phyloP scores from a whole-genome alignment of 208 protist genomes.

The Crithidia bombi region DNA sequence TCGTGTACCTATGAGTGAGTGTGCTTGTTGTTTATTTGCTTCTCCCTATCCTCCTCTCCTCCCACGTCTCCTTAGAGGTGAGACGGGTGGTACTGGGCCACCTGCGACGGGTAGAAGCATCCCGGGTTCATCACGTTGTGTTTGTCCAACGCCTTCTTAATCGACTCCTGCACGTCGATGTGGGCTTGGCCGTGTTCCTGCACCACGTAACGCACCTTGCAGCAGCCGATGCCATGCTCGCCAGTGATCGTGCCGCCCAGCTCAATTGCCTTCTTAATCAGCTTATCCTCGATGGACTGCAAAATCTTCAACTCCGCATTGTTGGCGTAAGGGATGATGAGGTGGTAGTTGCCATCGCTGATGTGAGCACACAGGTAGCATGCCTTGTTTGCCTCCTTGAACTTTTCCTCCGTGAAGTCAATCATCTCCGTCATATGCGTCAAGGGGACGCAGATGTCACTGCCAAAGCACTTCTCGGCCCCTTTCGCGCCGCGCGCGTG shows the following conservation, averaged over 20 bases:
- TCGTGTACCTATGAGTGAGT: too few relatives aligned
- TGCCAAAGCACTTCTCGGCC: constrained; percentile 44
- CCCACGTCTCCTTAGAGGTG: too few relatives aligned
- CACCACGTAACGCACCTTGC: constrained; percentile 63
- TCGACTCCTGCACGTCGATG: constrained; percentile 79
- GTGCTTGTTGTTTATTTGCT: too few relatives aligned
- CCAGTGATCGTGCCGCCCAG: constrained; percentile 81
- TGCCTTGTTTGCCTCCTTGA: constrained; percentile 33
- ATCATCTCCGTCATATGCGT: constrained; percentile 74
- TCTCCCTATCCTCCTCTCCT: neutral
- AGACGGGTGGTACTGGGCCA: constrained; percentile 42
- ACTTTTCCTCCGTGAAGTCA: constrained; percentile 70
- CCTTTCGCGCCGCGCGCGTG: constrained; percentile 30
- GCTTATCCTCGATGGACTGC: constrained; percentile 57
- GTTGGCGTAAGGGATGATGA: constrained; percentile 63
- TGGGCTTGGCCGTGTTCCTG: constrained; percentile 70
- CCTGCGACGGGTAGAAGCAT: constrained; percentile 71
- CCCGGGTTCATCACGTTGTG: constrained; percentile 90
- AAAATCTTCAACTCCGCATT: constrained; percentile 51
- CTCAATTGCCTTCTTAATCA: constrained; percentile 73
- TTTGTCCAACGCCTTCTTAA: constrained; percentile 89
- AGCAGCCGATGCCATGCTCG: constrained; percentile 87
- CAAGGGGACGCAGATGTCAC: constrained; percentile 91
- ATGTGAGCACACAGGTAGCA: constrained; percentile 84
- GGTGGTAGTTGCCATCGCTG: constrained; percentile 93